Conservation (phyloP, 2,329 filamentous ascomycete genomes). For the Colletotrichum zoysiae region DNA sequence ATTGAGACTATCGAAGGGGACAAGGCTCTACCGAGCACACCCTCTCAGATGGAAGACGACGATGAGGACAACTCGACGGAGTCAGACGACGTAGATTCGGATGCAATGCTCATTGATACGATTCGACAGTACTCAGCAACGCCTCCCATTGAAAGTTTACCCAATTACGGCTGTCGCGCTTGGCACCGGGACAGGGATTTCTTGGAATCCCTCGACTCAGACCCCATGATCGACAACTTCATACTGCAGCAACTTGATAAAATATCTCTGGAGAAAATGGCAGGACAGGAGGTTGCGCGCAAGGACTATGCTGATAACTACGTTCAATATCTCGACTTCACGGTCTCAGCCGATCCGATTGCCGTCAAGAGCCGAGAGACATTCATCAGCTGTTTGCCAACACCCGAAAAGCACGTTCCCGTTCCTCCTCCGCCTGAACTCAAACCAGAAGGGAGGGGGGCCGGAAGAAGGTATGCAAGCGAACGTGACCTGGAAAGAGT, state of each 20-base stretch:
- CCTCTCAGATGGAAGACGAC: conserved; percentile 60
- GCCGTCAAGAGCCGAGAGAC: conserved; percentile 68
- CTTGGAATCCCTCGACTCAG: conserved; percentile 56
- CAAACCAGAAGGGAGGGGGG: conserved; percentile 67
- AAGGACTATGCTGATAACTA: conserved; percentile 63
- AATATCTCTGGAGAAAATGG: conserved; percentile 52
- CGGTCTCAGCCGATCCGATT: conserved; percentile 66
- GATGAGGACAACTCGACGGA: conserved; percentile 68
- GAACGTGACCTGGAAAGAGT: conserved; percentile 81
- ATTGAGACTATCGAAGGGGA: conserved; percentile 46
- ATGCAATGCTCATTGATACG: conserved; percentile 62
- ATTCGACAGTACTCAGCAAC: conserved; percentile 66
- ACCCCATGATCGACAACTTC: conserved; percentile 58
- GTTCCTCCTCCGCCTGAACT: conserved; percentile 59
- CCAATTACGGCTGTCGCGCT: conserved; percentile 58
- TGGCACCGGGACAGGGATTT: conserved; percentile 64
- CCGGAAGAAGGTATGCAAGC: conserved; percentile 71
- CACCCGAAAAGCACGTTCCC: conserved; percentile 37
- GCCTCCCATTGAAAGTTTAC: conserved; percentile 67
- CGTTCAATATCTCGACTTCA: conserved; percentile 66
- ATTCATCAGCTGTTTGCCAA: conserved; percentile 50
- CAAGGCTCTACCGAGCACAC: conserved; percentile 55
- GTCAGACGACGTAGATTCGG: conserved; percentile 64
- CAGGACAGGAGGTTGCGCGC: conserved; percentile 56
- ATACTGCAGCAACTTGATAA: conserved; percentile 60